Evolutionary conservation across 1,284 basidiomycete genomes (phyloP), one percentile per base, ranked within the genome.

Genomic region (Cystobasidium slooffiae): DNA sequence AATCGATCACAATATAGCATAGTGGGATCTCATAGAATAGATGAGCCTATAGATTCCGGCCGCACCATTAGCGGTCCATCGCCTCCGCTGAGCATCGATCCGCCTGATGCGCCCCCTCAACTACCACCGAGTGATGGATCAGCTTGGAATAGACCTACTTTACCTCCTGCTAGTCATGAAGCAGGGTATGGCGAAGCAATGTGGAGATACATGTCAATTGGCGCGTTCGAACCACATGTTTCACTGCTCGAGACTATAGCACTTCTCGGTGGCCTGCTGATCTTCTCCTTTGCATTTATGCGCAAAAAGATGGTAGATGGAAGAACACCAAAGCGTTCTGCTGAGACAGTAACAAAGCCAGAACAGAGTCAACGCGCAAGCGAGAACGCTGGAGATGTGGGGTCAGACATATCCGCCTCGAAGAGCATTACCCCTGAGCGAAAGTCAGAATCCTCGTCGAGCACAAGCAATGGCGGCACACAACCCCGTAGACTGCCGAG

Each of bases 41-140:
- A 73, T 9, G 62, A 59, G 47, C 70, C 70, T 53, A 46, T 66
- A n/a, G 70, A 73, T 22, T 73, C 70, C 6, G 70, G 70, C 18
- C 55, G 52, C 14, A 73, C 70, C 22, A 73, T 73, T 22, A 63
- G 66, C 37, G 18, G 51, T 41, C 63, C 56, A 9, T 53, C 62
- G 18, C 41, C 39, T 10, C 59, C 37, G 7, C 51, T 64, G 3
- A 44, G 59, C 20, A 72, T 72, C n/a, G 69, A 72, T 47, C 59
- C 59, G 8, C 47, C 49, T 8, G 39, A 41, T 59, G 56, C 14
- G 76, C 9, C 37, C n/a, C n/a, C 37, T 41, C 56, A 43, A n/a
- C n/a, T 43, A 18, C 37, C 39, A 16, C 18, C 24, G 1, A 51
- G 20, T 37, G 68, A 69, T 43, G 16, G 20, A 7, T 6, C 24